Evolutionary conservation across 1,284 basidiomycete genomes (phyloP), one percentile per base, ranked within the genome.

Genomic region (Leccinum subfulvum): DNA sequence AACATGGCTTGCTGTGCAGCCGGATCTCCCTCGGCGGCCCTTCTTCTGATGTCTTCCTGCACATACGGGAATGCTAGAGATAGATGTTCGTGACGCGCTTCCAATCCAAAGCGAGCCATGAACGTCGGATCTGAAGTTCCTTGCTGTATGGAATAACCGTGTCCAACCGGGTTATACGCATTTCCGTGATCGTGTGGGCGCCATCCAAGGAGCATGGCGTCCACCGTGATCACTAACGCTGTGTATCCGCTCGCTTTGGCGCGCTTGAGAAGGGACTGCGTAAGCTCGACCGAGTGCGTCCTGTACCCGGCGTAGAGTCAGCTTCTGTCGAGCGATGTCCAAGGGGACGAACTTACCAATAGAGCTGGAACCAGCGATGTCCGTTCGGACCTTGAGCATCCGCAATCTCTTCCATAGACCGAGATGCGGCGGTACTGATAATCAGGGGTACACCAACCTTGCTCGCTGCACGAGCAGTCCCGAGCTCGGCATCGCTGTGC

Each of bases 341-440:
- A 18, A 23, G 21, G 13, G 10, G 21, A 23, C 28, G 14, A 16
- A 66, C 66, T 55, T 56, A 83, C 87, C 89, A 91, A 74, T 94
- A 94, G 8, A 94, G 82, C 74, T 95, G 92, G 76, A 85, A 95
- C 87, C 88, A 94, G 28, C 91, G 80, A 33, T 84, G 78, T 0
- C 84, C 80, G 61, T 81, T 75, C 1, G 64, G 63, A 1, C 85
- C 88, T 63, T 88, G 91, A 1, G 84, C 89, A 60, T 79, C 75
- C 4, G 85, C 91, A 1, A 92, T 86, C 41, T 85, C 84, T 72
- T 94, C 92, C 67, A 94, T 88, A 10, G 86, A 83, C 28, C 87
- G 82, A 14, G 84, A 81, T 0, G 88, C 81, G 2, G 88, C 90
- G 0, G 91, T 88, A 62, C 90, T 92, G 68, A 94, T 79, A 66